phyloP scores from a whole-genome alignment of 805 yeast genomes.

The Zygosaccharomyces siamensis region DNA sequence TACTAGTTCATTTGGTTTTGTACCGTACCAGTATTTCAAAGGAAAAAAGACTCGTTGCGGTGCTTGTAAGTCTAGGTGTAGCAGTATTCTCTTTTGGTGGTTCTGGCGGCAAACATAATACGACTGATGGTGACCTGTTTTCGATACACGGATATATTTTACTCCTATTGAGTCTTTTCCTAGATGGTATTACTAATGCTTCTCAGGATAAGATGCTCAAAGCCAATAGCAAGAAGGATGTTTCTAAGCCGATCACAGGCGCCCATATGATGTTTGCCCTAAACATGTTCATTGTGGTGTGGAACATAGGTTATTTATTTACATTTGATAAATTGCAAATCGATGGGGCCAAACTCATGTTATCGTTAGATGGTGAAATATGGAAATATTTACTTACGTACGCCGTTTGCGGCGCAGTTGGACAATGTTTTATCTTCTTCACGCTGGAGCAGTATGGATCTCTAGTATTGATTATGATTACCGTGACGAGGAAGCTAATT shows the following conservation, averaged over 20 bases:
- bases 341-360: slow-evolving; percentile 37
- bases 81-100: slow-evolving; percentile 63
- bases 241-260: slow-evolving; percentile 52
- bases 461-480: slow-evolving; percentile 79
- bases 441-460: slow-evolving; percentile 85
- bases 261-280: slow-evolving; percentile 81
- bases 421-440: slow-evolving; percentile 88
- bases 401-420: slow-evolving; percentile 78
- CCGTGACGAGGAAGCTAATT: slow-evolving; percentile 94
- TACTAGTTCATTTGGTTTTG: slow-evolving; percentile 68
- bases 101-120: slow-evolving; percentile 26
- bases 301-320: slow-evolving; percentile 48
- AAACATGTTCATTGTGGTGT: slow-evolving; percentile 41
- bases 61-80: slow-evolving; percentile 78
- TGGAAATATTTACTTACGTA: slow-evolving; percentile 57
- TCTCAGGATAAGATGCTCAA: slow-evolving; percentile 84
- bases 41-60: slow-evolving; percentile 75
- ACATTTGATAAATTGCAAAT: slow-evolving; percentile 25
- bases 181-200: slow-evolving; percentile 91
- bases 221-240: slow-evolving; percentile 12
- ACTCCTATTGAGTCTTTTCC: slow-evolving; percentile 56
- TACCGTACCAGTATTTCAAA: slow-evolving; percentile 68
- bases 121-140: slow-evolving; percentile 36
- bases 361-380: slow-evolving; percentile 43
- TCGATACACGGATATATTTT: slow-evolving; percentile 53